phyloP scores from a whole-genome alignment of 495 filamentous ascomycete genomes.

The Xylaria venustula region DNA sequence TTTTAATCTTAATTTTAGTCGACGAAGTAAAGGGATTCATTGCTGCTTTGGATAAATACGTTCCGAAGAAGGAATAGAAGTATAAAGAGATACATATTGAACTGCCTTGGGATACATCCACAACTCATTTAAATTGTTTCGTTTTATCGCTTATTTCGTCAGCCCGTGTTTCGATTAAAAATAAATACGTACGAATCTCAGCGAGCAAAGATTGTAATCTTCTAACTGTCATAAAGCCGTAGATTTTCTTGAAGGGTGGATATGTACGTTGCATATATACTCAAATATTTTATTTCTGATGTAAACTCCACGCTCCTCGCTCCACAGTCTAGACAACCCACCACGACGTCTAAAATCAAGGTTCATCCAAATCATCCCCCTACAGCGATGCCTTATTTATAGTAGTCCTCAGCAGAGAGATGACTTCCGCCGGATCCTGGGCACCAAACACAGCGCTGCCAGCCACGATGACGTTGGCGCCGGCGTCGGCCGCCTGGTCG shows the following conservation, averaged over 20 bases:
- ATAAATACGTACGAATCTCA: too few species aligned
- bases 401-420: slow-evolving; percentile 70
- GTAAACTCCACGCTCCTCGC: not conserved
- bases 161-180: too few species aligned
- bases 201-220: too few species aligned
- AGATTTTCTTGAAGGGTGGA: too few species aligned
- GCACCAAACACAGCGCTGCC: slow-evolving; percentile 97
- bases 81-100: too few species aligned
- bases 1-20: slow-evolving; percentile 3
- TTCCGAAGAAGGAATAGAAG: slow-evolving; percentile 6
- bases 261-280: too few species aligned
- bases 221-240: too few species aligned
- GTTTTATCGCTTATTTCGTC: too few species aligned
- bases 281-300: not conserved
- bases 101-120: too few species aligned
- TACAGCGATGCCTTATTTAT: slow-evolving; percentile 59
- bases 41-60: slow-evolving; percentile 8
- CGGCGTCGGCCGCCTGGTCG: slow-evolving; percentile 90
- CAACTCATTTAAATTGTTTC: too few species aligned
- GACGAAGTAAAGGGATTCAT: slow-evolving; percentile 15
- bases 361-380: not conserved
- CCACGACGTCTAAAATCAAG: too few species aligned
- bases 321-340: not conserved
- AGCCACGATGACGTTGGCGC: slow-evolving; percentile 96
- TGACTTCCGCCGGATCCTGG: slow-evolving; percentile 80